Base-by-base conservation (phyloP, 352 stramenopile species). In the Globisporangium nunn region DNA sequence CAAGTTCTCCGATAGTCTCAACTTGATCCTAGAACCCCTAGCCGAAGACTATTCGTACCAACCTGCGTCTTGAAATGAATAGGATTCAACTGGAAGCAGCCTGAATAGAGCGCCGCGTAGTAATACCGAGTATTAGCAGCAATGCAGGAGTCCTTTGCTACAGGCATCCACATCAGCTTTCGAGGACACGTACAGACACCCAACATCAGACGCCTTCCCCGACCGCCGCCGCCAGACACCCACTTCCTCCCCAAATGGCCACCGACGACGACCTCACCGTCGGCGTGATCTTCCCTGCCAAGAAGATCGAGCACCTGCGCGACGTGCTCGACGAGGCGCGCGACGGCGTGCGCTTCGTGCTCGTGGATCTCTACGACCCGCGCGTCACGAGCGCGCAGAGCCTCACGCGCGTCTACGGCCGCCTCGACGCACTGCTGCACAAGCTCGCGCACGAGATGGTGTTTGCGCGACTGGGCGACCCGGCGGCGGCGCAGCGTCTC, bases 401-500 rank as follows among this genome's bases (percentile, higher is more conserved):
- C 68, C 55, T 93, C 14, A 50, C 56, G 15, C 60, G 62, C 18
- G 63, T 62, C 46, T 79, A 81, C 56, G 77, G 79, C 15, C 64
- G 46, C 4, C 54, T 91, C 48, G 75, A 90, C 65, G 83, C 68
- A 23, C 40, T 93, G 54, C 70, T 93, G 55, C 83, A 93, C 70
- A 93, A 93, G 56, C 60, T 93, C 48, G 81, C 81, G 44, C 83
- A 93, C 57, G 83, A 93, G 40, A 89, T 93, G 81, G 80, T 93
- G 43, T 93, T 89, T 52, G 68, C 70, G 15, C 64, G 56, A 6
- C 64, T 87, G 33, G 81, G 79, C 5, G 77, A 93, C 56, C 50
- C 49, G 0, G 52, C 61, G 0, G 81, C 83, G 3, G 59, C 56
- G 10, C 63, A 59, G 41, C 75, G 81, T 6, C 69, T 91, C 54